Evolutionary conservation across 805 yeast genomes (phyloP), one percentile per base, ranked within the genome.

Genomic region (Brettanomyces custersianus): DNA sequence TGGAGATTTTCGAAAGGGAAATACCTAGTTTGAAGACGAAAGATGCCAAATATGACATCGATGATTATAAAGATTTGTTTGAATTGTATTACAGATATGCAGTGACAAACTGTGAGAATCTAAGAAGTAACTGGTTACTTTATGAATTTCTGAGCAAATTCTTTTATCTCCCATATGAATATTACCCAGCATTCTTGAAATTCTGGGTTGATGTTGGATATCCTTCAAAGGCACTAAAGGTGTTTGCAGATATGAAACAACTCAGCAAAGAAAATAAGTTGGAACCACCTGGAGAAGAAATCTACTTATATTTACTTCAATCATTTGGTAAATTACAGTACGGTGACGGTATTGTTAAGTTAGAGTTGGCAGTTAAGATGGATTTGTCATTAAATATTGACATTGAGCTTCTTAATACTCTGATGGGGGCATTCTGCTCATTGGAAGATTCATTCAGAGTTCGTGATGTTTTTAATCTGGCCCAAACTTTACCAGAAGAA

Each of bases 311-410:
- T 43, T 53, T 82, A 18, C 76, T 83, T 50, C 62, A 68, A 35
- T 70, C 70, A 33, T 80, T 80, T 57, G 82, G 86, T 2, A 64
- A 65, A 33, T 59, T 61, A 35, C 56, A 66, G 23, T 82, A 77
- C 44, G 75, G 70, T 39, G 77, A 76, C 6, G 92, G 90, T 0
- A 74, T 81, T 13, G 63, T 63, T 33, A 80, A 77, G 39, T 54
- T 83, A 3, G 85, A 81, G 45, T 69, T 74, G 37, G 66, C 70
- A 32, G 58, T 79, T 50, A 77, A 80, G 38, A 68, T 78, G 67
- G 94, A 83, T 41, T 44, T 70, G 33, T 56, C 63, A 9, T 57
- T 80, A 29, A 70, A 66, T 39, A 67, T 75, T 40, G 78, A 79
- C 43, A 66, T 77, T 9, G 60, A 58, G 9, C 53, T 83, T 22